phyloP scores from a whole-genome alignment of 805 yeast species.

The Saccharomyces mikatae region DNA sequence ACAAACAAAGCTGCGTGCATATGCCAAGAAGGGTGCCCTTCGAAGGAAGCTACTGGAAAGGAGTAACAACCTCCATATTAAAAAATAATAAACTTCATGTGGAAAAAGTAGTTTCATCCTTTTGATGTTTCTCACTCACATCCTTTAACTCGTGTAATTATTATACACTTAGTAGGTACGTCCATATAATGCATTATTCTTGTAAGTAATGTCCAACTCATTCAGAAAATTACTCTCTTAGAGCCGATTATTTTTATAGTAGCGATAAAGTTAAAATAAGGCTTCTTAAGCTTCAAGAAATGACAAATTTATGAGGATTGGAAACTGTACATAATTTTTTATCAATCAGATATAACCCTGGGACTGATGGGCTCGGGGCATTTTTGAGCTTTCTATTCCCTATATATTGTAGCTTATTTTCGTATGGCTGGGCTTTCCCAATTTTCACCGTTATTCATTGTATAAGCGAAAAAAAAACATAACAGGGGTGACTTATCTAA shows the following conservation, averaged over 20 bases:
- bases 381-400: not conserved
- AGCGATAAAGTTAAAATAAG: not conserved
- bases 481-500: not conserved
- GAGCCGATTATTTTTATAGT: not conserved
- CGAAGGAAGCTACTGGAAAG: constrained; percentile 1
- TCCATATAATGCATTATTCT: not conserved
- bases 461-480: not conserved
- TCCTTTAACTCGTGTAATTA: not conserved
- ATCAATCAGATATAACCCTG: not conserved
- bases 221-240: not conserved
- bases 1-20: constrained; percentile 20
- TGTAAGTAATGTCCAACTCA: not conserved
- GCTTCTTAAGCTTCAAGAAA: not conserved
- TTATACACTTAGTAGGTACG: not conserved
- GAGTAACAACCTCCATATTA: not conserved
- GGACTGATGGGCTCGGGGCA: not conserved
- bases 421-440: not conserved
- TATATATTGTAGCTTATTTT: not conserved
- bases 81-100: not conserved
- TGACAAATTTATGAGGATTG: not conserved
- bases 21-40: constrained; percentile 17
- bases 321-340: not conserved
- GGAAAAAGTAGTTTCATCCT: not conserved
- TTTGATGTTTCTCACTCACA: not conserved
- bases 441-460: not conserved